phyloP scores from a whole-genome alignment of 768 basidiomycete species.

The Vararia minispora region DNA sequence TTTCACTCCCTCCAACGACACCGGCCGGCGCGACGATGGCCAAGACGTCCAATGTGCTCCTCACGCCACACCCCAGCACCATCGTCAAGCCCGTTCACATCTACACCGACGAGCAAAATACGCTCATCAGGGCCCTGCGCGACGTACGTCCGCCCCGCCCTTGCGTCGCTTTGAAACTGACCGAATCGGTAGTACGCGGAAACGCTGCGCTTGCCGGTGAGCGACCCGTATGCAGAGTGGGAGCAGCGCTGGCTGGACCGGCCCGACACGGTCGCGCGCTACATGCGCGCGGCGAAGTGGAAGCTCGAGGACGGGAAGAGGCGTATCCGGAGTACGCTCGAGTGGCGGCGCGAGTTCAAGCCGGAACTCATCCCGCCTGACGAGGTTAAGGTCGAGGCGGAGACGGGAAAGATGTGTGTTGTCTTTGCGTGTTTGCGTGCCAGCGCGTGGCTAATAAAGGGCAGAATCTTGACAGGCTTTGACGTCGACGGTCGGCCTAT shows the following conservation, averaged over 20 bases:
- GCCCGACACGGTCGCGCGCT: conserved; percentile 60
- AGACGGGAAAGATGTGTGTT: conserved; percentile 86
- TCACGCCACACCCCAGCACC: conserved; percentile 41
- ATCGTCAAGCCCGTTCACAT: conserved; percentile 40
- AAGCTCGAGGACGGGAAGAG: conserved; percentile 64
- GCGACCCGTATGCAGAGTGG: conserved; percentile 67
- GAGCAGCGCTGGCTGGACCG: conserved; percentile 66
- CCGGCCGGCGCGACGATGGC: too few species aligned
- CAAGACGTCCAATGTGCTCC: conserved; percentile 38
- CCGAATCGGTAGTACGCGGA: conserved; percentile 44
- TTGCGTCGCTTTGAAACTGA: not conserved
- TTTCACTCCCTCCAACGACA: too few species aligned
- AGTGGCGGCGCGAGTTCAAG: conserved; percentile 79
- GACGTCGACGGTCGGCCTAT: conserved; percentile 82
- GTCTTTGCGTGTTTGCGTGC: too few species aligned
- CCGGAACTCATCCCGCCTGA: conserved; percentile 78
- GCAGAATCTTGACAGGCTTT: conserved; percentile 73
- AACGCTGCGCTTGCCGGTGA: conserved; percentile 47
- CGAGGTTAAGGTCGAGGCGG: conserved; percentile 68
- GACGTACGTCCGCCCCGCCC: conserved; percentile 34
- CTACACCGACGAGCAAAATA: conserved; percentile 54
- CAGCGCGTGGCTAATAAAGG: too few species aligned
- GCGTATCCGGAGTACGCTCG: conserved; percentile 65
- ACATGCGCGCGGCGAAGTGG: conserved; percentile 85
- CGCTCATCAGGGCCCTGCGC: conserved; percentile 46